Evolutionary conservation across 2,329 filamentous ascomycete species (phyloP).

Genomic region (Epichloe gansuensis): DNA sequence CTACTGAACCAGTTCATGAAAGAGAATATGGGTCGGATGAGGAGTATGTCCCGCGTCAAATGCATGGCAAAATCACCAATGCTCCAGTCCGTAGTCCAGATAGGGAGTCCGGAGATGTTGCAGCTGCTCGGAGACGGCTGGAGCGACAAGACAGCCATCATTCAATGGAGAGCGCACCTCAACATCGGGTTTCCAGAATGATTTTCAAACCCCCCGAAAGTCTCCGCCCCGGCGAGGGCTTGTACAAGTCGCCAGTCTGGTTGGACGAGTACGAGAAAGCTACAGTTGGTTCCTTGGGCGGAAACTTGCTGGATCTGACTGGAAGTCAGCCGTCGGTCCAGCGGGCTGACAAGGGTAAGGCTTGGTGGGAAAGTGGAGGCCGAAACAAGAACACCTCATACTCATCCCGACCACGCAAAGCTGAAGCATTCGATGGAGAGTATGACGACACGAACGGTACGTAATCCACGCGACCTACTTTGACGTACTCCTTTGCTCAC

Average conservation of each 20-base stretch:
- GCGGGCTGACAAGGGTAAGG: slow-evolving; percentile 34
- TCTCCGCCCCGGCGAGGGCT: slow-evolving; percentile 35
- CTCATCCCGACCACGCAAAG: slow-evolving; percentile 36
- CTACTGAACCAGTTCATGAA: slow-evolving; percentile 17
- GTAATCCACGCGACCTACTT: slow-evolving; percentile 8
- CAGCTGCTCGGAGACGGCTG: slow-evolving; percentile 10
- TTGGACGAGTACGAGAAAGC: slow-evolving; percentile 64
- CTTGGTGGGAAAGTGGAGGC: slow-evolving; percentile 65
- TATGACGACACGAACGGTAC: slow-evolving; percentile 50
- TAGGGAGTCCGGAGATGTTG: slow-evolving; percentile 7
- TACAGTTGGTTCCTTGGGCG: slow-evolving; percentile 46
- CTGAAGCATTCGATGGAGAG: slow-evolving; percentile 53
- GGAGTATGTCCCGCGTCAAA: slow-evolving; percentile 13
- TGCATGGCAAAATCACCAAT: slow-evolving; percentile 9
- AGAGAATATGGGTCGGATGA: slow-evolving; percentile 16
- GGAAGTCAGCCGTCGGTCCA: slow-evolving; percentile 19
- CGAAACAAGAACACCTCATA: slow-evolving; percentile 34
- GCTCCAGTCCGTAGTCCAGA: neutral
- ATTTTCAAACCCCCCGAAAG: slow-evolving; percentile 30
- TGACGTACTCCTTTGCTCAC: neutral
- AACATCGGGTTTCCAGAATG: slow-evolving; percentile 28
- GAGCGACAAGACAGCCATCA: slow-evolving; percentile 20
- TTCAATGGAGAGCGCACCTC: slow-evolving; percentile 18
- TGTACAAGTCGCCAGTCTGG: slow-evolving; percentile 46
- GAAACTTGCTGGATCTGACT: slow-evolving; percentile 47